Percentiles rank a stretch among this genome's conserved stretches.
phyloP scores from a whole-genome alignment of 2,329 filamentous ascomycete species.

The Pyricularia sp. region DNA sequence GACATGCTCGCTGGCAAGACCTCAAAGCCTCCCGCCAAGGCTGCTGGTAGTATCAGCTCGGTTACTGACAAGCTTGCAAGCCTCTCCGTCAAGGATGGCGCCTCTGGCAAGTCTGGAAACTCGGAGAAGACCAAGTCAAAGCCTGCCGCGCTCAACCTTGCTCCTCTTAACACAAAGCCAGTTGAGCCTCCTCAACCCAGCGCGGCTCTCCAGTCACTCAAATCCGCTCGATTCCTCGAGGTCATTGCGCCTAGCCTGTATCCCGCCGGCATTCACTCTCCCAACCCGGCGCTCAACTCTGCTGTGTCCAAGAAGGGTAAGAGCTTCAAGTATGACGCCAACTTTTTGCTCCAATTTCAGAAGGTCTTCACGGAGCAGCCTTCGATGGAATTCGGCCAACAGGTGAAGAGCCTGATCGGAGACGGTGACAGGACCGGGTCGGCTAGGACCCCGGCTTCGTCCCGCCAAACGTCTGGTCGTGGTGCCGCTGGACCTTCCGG shows the following conservation, averaged over 20 bases:
- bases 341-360: conserved; percentile 94
- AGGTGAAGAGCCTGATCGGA: conserved; percentile 79
- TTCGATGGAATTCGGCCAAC: conserved; percentile 83
- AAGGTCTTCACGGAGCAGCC: conserved; percentile 95
- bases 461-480: conserved; percentile 34
- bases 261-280: conserved; percentile 73
- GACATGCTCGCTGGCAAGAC: conserved; percentile 38
- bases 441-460: conserved; percentile 47
- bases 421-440: conserved; percentile 61
- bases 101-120: conserved; percentile 38
- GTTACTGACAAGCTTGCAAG: conserved; percentile 40
- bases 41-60: conserved; percentile 24
- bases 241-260: conserved; percentile 63
- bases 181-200: conserved; percentile 90
- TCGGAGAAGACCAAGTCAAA: conserved; percentile 59
- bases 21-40: conserved; percentile 34
- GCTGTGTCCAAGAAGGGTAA: conserved; percentile 70
- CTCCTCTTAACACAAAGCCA: conserved; percentile 69
- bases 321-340: conserved; percentile 89
- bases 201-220: conserved; percentile 84
- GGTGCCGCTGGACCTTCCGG: conserved; percentile 31
- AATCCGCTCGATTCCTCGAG: conserved; percentile 80
- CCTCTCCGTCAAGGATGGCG: conserved; percentile 33
- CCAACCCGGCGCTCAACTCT: conserved; percentile 82
- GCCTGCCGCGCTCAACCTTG: conserved; percentile 80